Conservation (phyloP, 768 basidiomycete genomes). For the Termitomyces sp. region DNA sequence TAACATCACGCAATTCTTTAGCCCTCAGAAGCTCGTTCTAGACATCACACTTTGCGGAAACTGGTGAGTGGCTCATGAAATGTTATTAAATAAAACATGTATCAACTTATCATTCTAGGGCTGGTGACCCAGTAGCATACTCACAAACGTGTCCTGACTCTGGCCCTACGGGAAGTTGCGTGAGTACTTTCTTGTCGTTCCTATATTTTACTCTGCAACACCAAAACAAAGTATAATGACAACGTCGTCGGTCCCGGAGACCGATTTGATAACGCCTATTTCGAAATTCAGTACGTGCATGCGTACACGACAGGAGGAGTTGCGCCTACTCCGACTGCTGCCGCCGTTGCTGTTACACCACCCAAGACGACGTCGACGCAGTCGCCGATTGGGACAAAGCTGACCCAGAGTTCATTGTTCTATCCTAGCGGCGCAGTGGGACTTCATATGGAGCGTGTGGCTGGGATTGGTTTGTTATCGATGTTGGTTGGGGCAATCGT, state of each 20-base stretch:
- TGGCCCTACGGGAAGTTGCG: constrained; percentile 35
- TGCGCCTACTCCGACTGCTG: constrained; percentile 24
- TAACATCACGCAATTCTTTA: constrained; percentile 39
- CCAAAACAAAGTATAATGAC: constrained; percentile 39
- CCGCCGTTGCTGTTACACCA: constrained; percentile 15
- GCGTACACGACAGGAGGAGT: constrained; percentile 30
- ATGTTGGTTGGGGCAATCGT: background rate
- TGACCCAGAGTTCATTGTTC: constrained; percentile 19
- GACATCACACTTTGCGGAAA: constrained; percentile 54
- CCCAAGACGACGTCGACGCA: constrained; percentile 1
- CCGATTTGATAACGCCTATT: constrained; percentile 48
- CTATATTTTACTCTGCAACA: constrained; percentile 1
- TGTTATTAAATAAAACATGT: background rate
- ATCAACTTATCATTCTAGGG: constrained; percentile 26
- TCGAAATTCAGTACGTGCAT: constrained; percentile 65
- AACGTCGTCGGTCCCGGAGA: constrained; percentile 45
- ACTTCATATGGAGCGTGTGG: background rate
- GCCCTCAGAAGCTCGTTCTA: constrained; percentile 45
- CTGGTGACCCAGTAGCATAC: constrained; percentile 40
- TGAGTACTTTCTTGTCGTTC: constrained; percentile 17
- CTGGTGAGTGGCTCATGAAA: constrained; percentile 25
- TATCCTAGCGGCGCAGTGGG: constrained; percentile 3
- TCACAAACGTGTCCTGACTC: constrained; percentile 31
- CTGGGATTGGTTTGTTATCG: background rate
- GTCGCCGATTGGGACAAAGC: constrained; percentile 15